phyloP scores from a whole-genome alignment of 1,139 yeast species.

The Lodderomyces parapsilosis region DNA sequence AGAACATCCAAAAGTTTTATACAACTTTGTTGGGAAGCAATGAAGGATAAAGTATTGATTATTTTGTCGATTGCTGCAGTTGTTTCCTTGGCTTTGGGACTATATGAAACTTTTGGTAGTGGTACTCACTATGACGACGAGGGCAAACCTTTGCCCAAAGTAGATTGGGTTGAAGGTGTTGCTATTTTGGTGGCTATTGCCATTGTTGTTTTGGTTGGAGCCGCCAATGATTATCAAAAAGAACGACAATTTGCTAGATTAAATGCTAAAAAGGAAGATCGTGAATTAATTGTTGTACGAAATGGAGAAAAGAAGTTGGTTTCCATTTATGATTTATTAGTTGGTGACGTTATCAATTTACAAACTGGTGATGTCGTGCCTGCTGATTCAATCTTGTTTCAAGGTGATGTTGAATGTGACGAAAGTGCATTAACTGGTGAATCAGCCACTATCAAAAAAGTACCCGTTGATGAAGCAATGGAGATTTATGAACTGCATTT shows the following conservation, averaged over 20 bases:
- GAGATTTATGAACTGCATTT: slow-evolving; percentile 26
- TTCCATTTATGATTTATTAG: slow-evolving; percentile 73
- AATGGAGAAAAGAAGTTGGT: slow-evolving; percentile 67
- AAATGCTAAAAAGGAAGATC: slow-evolving; percentile 83
- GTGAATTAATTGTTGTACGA: slow-evolving; percentile 74
- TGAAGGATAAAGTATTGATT: slow-evolving; percentile 88
- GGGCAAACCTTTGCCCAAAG: slow-evolving; percentile 71
- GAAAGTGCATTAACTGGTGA: slow-evolving; percentile 95
- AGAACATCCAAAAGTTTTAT: slow-evolving; percentile 66
- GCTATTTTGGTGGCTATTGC: slow-evolving; percentile 91
- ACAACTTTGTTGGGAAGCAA: slow-evolving; percentile 72
- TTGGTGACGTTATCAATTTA: slow-evolving; percentile 78
- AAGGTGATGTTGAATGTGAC: slow-evolving; percentile 84
- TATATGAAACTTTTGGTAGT: slow-evolving; percentile 89
- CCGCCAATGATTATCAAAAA: slow-evolving; percentile 93
- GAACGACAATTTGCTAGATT: slow-evolving; percentile 89
- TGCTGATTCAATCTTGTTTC: slow-evolving; percentile 77
- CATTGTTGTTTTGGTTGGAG: slow-evolving; percentile 91
- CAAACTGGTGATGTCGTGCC: slow-evolving; percentile 96
- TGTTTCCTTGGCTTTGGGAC: slow-evolving; percentile 83
- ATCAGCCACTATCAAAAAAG: slow-evolving; percentile 73
- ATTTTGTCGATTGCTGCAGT: slow-evolving; percentile 83
- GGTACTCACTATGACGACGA: slow-evolving; percentile 75
- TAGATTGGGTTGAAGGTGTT: slow-evolving; percentile 98
- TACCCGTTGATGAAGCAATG: slow-evolving; percentile 52